Base-by-base conservation (phyloP, 2,329 filamentous ascomycete species). In the Cadophora luteo-olivacea region DNA sequence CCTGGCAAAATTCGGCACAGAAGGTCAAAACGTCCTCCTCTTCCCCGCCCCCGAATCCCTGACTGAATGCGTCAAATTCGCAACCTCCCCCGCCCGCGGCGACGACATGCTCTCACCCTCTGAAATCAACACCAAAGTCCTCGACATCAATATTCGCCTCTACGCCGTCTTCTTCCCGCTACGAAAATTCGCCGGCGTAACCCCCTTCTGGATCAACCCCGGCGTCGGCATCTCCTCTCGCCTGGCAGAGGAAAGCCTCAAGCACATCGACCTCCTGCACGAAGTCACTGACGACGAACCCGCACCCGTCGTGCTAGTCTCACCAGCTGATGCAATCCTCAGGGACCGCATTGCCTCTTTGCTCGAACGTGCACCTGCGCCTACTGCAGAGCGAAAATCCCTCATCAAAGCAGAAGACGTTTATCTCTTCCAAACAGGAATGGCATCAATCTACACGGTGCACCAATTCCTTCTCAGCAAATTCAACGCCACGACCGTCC, bases 351-450 rank as follows among this genome's bases (percentile, higher is more conserved):
- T 87, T 61, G 72, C 77, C 0, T 75, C 77, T 2, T 75, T 85
- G 14, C 72, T 85, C 16, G 80, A 80, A 65, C 80, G 82, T 5
- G 83, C 81, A 0, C 29, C 68, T 7, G 82, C 81, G 0, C 29
- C 68, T 2, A 65, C 54, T 14, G 60, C 66, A 16, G 51, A 67
- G 49, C 52, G 9, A 66, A 72, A 54, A 72, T 73, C 0, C 65
- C n/a, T 0, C 66, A 45, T 45, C 41, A 45, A 45, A 45, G 41
- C 71, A 4, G 77, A 78, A 3, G 85, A 88, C 69, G 81, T 89
- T 0, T 86, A 81, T 61, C 77, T 89, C 24, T 87, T 84, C 72
- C 81, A 82, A 5, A 84, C 84, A 0, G 86, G 86, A 32, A 88
- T 88, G 85, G 82, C 82, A 0, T 80, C 82, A 32, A 82, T 89